A percentile compares a stretch with the other conserved stretches of the same genome.
Evolutionary conservation across 2,329 filamentous ascomycete species (phyloP).

Genomic region (Colletotrichum tofieldiae): DNA sequence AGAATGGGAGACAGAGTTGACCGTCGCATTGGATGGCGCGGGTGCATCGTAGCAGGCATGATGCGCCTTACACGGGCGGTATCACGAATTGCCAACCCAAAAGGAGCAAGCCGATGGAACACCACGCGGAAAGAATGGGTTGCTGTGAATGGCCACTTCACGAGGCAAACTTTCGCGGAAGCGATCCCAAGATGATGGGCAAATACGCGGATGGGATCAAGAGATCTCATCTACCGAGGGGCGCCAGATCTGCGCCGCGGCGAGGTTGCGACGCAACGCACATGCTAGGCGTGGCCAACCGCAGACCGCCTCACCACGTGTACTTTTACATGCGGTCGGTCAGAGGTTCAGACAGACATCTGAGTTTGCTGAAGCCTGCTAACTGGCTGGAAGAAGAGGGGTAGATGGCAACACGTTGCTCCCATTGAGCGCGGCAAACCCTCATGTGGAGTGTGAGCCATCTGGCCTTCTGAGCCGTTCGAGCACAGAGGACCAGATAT

Average conservation of each 20-base stretch:
- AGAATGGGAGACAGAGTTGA: not conserved
- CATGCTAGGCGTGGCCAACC: not conserved
- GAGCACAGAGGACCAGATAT: not conserved
- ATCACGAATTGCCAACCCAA: slow-evolving; percentile 7
- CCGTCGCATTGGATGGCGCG: slow-evolving; percentile 6
- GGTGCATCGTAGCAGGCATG: not conserved
- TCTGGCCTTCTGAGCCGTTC: not conserved
- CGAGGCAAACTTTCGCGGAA: not conserved
- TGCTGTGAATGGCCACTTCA: not conserved
- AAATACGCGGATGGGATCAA: slow-evolving; percentile 17
- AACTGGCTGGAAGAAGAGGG: not conserved
- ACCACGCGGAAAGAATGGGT: not conserved
- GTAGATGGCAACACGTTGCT: not conserved
- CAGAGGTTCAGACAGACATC: not conserved
- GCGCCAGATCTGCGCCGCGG: not conserved
- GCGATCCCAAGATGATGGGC: not conserved
- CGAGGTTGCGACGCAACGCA: not conserved
- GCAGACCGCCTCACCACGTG: not conserved
- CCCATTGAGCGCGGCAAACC: slow-evolving; percentile 1
- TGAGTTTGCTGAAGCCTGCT: not conserved
- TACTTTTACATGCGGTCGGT: not conserved
- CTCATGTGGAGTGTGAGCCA: too few relatives aligned
- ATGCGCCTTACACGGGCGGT: not conserved
- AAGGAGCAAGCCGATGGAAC: slow-evolving; percentile 15
- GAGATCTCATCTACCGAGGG: slow-evolving; percentile 12